Evolutionary conservation across 108 stramenopile genomes (phyloP).

Genomic region (Pseudonitzschia pungens): DNA sequence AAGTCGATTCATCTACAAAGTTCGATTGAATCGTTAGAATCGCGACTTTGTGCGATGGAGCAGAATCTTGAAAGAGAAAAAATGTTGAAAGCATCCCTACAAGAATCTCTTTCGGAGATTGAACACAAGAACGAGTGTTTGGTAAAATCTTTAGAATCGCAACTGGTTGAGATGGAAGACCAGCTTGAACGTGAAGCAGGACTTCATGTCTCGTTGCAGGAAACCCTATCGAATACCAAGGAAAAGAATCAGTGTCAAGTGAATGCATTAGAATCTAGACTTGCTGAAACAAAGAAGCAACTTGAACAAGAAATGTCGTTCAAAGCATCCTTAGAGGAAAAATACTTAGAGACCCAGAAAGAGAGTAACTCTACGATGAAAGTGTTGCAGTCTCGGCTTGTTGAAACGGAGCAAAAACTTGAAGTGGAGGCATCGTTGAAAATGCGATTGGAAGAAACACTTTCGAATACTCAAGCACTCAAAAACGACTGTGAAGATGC

Average conservation of each 20-base stretch:
- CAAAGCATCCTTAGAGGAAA: not conserved
- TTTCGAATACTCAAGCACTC: not conserved
- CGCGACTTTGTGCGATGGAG: not conserved
- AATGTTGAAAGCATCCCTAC: not conserved
- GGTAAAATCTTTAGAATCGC: not conserved
- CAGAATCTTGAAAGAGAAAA: not conserved
- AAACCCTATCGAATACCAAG: conserved; percentile 1
- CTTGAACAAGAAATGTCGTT: not conserved
- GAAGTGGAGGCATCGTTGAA: not conserved
- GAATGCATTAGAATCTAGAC: not conserved
- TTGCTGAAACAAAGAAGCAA: not conserved
- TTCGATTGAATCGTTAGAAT: conserved; percentile 9
- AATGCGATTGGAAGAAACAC: not conserved
- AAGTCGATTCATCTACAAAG: not conserved
- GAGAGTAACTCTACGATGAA: not conserved
- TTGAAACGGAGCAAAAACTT: conserved; percentile 13
- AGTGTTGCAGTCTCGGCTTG: not conserved
- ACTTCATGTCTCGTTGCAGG: not conserved
- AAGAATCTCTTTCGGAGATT: conserved; percentile 2
- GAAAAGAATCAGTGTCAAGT: not conserved
- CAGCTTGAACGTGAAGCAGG: conserved; percentile 3
- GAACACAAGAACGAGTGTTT: not conserved
- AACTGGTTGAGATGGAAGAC: conserved; percentile 3
- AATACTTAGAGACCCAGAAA: not conserved
- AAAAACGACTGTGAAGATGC: conserved; percentile 8